phyloP scores from a whole-genome alignment of 805 yeast genomes.

The Sugiyamaella americana region DNA sequence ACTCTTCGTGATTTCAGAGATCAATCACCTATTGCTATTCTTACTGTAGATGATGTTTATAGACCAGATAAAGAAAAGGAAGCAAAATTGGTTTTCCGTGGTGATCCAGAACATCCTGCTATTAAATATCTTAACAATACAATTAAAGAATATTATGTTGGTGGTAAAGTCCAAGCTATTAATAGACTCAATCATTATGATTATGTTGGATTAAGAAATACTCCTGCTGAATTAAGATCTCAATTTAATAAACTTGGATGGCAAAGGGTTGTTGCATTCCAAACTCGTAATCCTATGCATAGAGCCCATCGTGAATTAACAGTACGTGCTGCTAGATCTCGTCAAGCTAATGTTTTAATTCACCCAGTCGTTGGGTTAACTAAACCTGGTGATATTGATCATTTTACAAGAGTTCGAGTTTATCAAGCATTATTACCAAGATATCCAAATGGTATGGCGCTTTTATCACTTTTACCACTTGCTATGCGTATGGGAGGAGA shows the following conservation, averaged over 20 bases:
- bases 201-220: slow-evolving; percentile 77
- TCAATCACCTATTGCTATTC: slow-evolving; percentile 69
- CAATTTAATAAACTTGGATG: slow-evolving; percentile 79
- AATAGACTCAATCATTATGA: slow-evolving; percentile 84
- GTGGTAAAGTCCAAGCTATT: slow-evolving; percentile 83
- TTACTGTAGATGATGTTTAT: slow-evolving; percentile 74
- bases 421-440: slow-evolving; percentile 88
- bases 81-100: slow-evolving; percentile 85
- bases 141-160: slow-evolving; percentile 80
- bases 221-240: slow-evolving; percentile 83
- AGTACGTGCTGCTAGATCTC: slow-evolving; percentile 91
- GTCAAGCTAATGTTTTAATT: slow-evolving; percentile 78
- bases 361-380: slow-evolving; percentile 97
- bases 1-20: slow-evolving; percentile 78
- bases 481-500: slow-evolving; percentile 99
- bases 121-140: slow-evolving; percentile 61
- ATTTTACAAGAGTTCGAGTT: slow-evolving; percentile 93
- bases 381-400: slow-evolving; percentile 97
- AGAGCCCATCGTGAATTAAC: slow-evolving; percentile 96
- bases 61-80: slow-evolving; percentile 73
- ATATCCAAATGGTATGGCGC: slow-evolving; percentile 91
- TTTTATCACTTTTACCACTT: slow-evolving; percentile 77
- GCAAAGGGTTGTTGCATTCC: slow-evolving; percentile 92
- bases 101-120: slow-evolving; percentile 97
- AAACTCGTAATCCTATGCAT: slow-evolving; percentile 98